Base-by-base conservation (phyloP, 805 yeast species). In the Candida hispaniensis region DNA sequence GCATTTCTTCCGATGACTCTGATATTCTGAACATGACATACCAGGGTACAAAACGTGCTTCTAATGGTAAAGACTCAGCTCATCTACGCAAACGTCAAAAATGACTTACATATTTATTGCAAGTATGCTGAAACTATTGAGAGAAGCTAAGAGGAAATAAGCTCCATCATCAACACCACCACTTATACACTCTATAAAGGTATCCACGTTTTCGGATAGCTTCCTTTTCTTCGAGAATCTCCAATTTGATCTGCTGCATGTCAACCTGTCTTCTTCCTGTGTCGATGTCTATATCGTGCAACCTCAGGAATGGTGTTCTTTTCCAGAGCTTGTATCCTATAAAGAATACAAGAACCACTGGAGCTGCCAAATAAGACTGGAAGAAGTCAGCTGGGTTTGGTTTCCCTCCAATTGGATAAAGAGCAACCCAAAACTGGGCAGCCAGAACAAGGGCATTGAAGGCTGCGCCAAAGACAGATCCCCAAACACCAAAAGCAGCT, bases 1-100 rank as follows among this genome's bases (percentile, higher is more conserved):
- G 94, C 47, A 83, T 88, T 18, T 81, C 82, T 47, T 76, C 81
- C 13, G 93, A 81, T 48, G 94, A 85, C 53, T 75, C 74, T 45
- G 94, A 85, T 55, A 82, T 83, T 27, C 62, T 51, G 42, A 51
- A 66, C 2, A 47, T 53, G 10, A 41, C 63, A 7, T 45, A 49
- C 16, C 48, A 51, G 17, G 54, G 56, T 1, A 43, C 44, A 13
- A 61, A 54, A 43, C 48, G 60, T 39, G 51, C 50, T 9, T 47
- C 44, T 10, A 39, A 44, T 16, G 47, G 42, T 12, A 44, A 40
- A 6, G 52, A 43, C 18, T 44, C 39, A 9, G 23, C 28, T 12
- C 49, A 47, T 23, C 35, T 43, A 4, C 33, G 49, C n/a, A 48
- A 48, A 41, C 44, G 45, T 26, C 52, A 47, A 19, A 48, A 48